Evolutionary conservation across 2,329 filamentous ascomycete genomes (phyloP).

Genomic region (Pestalotiopsis sp.): DNA sequence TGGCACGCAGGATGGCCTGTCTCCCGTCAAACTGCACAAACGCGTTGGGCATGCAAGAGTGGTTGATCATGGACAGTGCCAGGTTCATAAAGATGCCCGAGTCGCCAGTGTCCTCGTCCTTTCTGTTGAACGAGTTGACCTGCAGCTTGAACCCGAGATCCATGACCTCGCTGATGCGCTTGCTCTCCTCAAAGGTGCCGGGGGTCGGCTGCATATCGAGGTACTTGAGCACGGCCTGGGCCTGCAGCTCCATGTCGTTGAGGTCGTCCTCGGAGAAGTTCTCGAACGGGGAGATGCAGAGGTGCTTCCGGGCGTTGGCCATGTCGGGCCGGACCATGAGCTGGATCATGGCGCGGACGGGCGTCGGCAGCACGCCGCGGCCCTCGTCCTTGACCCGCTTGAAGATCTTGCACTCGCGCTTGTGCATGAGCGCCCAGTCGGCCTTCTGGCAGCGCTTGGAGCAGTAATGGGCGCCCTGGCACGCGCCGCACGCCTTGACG

Average conservation of each 20-base stretch:
- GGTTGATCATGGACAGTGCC: constrained; percentile 59
- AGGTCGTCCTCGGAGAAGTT: constrained; percentile 32
- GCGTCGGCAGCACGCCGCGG: constrained; percentile 48
- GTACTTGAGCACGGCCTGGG: constrained; percentile 50
- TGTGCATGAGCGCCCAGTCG: constrained; percentile 54
- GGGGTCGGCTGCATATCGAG: constrained; percentile 36
- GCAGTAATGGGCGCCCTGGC: constrained; percentile 57
- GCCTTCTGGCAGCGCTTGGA: constrained; percentile 50
- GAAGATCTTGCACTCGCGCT: constrained; percentile 52
- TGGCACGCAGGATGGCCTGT: constrained; percentile 50
- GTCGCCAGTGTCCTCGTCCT: constrained; percentile 51
- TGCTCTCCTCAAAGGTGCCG: constrained; percentile 15
- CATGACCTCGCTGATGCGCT: constrained; percentile 39
- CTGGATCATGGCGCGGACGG: constrained; percentile 54
- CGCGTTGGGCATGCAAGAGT: constrained; percentile 63
- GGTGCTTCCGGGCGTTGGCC: constrained; percentile 31
- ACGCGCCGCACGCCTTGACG: constrained; percentile 49
- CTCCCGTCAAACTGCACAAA: constrained; percentile 56
- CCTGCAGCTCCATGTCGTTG: constrained; percentile 48
- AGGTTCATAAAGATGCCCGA: constrained; percentile 58
- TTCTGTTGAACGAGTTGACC: constrained; percentile 61
- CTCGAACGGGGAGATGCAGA: constrained; percentile 48
- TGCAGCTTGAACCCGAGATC: constrained; percentile 50
- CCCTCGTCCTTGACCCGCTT: constrained; percentile 37
- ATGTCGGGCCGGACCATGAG: constrained; percentile 41